Conservation (phyloP, 129 eudicot genomes). For the Oenanthe sinensis region DNA sequence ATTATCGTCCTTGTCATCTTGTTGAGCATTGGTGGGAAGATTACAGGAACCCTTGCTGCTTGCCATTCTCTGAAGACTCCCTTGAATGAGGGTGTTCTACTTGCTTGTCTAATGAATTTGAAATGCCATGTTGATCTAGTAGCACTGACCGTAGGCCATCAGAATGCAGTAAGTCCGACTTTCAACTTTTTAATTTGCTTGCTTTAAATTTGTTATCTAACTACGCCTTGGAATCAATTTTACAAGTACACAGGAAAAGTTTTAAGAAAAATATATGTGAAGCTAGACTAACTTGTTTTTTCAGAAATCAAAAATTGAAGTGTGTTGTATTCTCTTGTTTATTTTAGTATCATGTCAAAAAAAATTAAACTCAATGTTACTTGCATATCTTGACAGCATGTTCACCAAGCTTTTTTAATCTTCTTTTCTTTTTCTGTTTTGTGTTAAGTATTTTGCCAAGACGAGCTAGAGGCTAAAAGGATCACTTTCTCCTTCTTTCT, state of each 20-base stretch:
- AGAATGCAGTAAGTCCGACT: slow-evolving; percentile 41
- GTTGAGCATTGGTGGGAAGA: slow-evolving; percentile 89
- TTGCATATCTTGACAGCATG: not conserved
- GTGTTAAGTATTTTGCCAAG: not conserved
- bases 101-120: slow-evolving; percentile 75
- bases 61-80: slow-evolving; percentile 66
- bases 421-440: not conserved
- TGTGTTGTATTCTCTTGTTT: not conserved
- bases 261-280: too few relatives aligned
- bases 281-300: not conserved
- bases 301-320: not conserved
- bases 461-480: not conserved
- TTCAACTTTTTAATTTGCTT: not conserved
- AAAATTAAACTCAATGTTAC: not conserved
- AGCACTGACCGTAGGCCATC: slow-evolving; percentile 44
- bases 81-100: slow-evolving; percentile 64
- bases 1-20: slow-evolving; percentile 46
- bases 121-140: slow-evolving; percentile 86
- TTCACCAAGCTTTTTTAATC: not conserved
- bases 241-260: too few relatives aligned
- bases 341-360: not conserved
- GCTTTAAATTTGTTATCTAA: not conserved
- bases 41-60: slow-evolving; percentile 70
- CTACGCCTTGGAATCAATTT: not conserved
- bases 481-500: not conserved